Base-by-base conservation (phyloP, 805 yeast species). In the Kuraishia piskuri region DNA sequence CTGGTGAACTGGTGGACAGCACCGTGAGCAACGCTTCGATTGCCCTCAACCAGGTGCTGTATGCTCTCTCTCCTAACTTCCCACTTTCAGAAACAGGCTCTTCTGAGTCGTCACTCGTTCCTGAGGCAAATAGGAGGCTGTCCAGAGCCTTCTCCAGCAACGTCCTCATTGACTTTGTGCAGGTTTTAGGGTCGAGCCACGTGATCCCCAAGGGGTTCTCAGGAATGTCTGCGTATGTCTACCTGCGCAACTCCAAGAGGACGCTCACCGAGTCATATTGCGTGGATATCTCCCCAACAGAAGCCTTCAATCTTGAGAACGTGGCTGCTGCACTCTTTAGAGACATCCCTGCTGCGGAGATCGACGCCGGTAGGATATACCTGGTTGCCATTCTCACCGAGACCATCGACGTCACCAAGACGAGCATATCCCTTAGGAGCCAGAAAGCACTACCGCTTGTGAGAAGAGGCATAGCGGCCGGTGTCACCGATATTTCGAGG, bases 391-490 rank as follows among this genome's bases (percentile, higher is more conserved):
- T 85, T 3, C 70, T 90, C 54, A 84, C 87, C 6, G 96, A 90
- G 65, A 82, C 80, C 49, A 76, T 88, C 50, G 76, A 79, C 45
- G 68, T 84, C 49, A 70, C 71, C 14, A 55, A 62, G 10, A 21
- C 59, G 2, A 53, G 52, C 6, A 54, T 55, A 37, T 50, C 56
- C 5, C 37, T 53, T 14, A 57, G 56, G 26, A 50, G 52, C 1
- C 53, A 80, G 21, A n/a, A n/a, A n/a, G 36, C 45, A 6, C 37
- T 52, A 31, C 20, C 47, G 17, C 50, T 49, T 17, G 77, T 86
- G 50, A 82, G 88, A 62, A 83, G 84, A 62, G 96, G 96, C 54
- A 80, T 90, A 17, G 94, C 92, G 44, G 91, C 90, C 2, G 97
- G 97, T 66, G 94, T 86, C 17, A 79, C 89, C 44, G 96, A 90